These are phyloP conservation scores for Phaeosphaeria sp. DNA, from an alignment of 2,329 filamentous ascomycete genomes.

Conservation along the genomic window DNA sequence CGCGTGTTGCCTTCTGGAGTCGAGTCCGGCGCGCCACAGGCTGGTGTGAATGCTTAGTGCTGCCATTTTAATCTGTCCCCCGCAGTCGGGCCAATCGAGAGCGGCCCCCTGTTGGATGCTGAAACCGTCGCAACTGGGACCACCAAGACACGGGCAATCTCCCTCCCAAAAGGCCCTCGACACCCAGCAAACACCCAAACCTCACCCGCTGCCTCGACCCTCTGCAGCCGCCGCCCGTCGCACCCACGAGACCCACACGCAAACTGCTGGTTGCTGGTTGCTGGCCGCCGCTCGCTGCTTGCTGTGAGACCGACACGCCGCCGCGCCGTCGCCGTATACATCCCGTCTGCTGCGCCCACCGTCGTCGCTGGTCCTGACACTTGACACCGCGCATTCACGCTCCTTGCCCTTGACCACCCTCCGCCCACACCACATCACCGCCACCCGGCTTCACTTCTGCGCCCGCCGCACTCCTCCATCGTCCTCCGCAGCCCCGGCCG, in stretches of 20 bases:
- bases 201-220: slow-evolving; percentile 11
- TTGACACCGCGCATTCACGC: slow-evolving; percentile 9
- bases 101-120: slow-evolving; percentile 14
- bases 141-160: background rate
- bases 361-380: slow-evolving; percentile 13
- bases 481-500: background rate
- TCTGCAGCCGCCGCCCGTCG: slow-evolving; percentile 23
- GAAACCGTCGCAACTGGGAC: slow-evolving; percentile 33
- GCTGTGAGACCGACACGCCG: background rate
- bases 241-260: slow-evolving; percentile 4
- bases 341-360: slow-evolving; percentile 1
- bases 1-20: slow-evolving; percentile 18
- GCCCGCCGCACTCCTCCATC: slow-evolving; percentile 1
- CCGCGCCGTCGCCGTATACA: slow-evolving; percentile 6
- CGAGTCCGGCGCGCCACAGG: slow-evolving; percentile 20
- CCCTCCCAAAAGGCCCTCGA: slow-evolving; percentile 23
- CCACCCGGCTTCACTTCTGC: background rate
- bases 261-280: slow-evolving; percentile 14
- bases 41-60: slow-evolving; percentile 17
- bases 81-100: slow-evolving; percentile 18
- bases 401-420: slow-evolving; percentile 4
- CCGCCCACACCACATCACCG: background rate
- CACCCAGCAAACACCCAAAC: slow-evolving; percentile 14
- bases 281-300: slow-evolving; percentile 10
- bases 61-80: slow-evolving; percentile 28